phyloP scores from a whole-genome alignment of 805 yeast species.

The Yamadazyma laniorum region DNA sequence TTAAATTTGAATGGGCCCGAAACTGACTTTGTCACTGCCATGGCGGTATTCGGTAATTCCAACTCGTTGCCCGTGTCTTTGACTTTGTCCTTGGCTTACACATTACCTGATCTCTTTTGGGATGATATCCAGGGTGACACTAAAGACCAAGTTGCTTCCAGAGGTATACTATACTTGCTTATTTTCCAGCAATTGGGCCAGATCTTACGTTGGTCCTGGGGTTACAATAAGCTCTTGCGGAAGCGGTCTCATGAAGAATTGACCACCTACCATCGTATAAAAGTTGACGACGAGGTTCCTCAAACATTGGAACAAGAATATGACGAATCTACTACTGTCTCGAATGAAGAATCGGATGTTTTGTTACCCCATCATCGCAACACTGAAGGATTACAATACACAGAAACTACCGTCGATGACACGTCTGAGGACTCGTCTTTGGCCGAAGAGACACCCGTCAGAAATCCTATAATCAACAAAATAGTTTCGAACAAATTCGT shows the following conservation, averaged over 20 bases:
- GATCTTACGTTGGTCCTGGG: constrained; percentile 85
- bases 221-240: constrained; percentile 66
- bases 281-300: constrained; percentile 11
- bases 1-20: constrained; percentile 69
- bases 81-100: constrained; percentile 73
- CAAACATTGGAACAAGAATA: neutral
- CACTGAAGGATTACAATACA: neutral
- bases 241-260: constrained; percentile 44
- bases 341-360: neutral
- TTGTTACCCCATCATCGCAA: neutral
- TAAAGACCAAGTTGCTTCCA: constrained; percentile 68
- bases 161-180: constrained; percentile 71
- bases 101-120: constrained; percentile 76
- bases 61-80: constrained; percentile 92
- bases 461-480: neutral
- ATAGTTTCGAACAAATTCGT: constrained; percentile 1
- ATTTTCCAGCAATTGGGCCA: constrained; percentile 84
- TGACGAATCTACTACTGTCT: neutral
- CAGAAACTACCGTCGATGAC: neutral
- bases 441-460: neutral
- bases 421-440: neutral
- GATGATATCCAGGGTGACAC: constrained; percentile 65
- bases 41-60: constrained; percentile 96
- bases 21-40: constrained; percentile 88
- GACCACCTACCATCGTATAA: constrained; percentile 13